Evolutionary conservation across 1,284 basidiomycete species (phyloP).

Genomic region (Agroathelia rolfsii): DNA sequence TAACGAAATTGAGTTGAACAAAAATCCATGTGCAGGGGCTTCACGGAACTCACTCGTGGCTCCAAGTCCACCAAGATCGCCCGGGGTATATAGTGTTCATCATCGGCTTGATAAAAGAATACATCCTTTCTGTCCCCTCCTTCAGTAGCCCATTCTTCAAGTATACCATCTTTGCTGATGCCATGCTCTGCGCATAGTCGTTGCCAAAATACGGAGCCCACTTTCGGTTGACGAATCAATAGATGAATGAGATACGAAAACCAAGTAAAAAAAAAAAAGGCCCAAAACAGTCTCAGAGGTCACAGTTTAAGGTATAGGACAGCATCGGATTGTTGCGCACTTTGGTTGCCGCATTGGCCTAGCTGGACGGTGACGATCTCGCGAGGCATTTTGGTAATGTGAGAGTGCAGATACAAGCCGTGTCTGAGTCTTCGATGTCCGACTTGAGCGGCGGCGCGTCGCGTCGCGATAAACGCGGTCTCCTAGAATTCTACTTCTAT

Average conservation of each 20-base stretch:
- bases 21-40: too few relatives aligned
- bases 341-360: constrained; percentile 95
- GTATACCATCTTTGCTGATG: constrained; percentile 85
- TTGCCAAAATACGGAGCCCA: constrained; percentile 92
- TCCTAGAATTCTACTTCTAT: too few relatives aligned
- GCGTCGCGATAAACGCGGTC: too few relatives aligned
- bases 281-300: too few relatives aligned
- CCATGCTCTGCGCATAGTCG: constrained; percentile 94
- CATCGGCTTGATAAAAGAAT: constrained; percentile 99
- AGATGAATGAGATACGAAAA: constrained; percentile 12
- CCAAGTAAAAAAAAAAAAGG: constrained; percentile 10
- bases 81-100: constrained; percentile 97
- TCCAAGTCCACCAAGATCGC: constrained; percentile 98
- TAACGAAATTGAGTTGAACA: constrained; percentile 6
- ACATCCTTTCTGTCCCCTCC: constrained; percentile 96
- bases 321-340: constrained; percentile 36
- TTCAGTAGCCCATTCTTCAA: constrained; percentile 92
- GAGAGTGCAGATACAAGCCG: neutral
- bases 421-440: too few relatives aligned
- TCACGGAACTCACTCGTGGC: constrained; percentile 73
- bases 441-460: too few relatives aligned
- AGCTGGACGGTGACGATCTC: constrained; percentile 84
- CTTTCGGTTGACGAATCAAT: constrained; percentile 26
- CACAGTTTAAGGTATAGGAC: neutral
- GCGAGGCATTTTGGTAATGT: constrained; percentile 54